Conservation (phyloP, 2,329 filamentous ascomycete genomes). For the Pseudogymnoascus sp. region DNA sequence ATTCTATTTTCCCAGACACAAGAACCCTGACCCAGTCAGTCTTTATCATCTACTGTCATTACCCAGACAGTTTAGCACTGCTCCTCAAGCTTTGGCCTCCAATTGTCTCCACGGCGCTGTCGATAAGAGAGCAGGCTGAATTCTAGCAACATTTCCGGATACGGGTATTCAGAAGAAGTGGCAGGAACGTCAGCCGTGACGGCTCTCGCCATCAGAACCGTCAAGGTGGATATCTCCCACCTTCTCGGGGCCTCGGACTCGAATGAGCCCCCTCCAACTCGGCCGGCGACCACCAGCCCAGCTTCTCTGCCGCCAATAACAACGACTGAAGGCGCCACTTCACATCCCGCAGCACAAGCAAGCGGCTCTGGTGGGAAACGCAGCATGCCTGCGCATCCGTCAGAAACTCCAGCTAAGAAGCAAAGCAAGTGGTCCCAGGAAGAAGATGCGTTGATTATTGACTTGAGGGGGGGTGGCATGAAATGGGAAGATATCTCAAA, state of each 20-base stretch:
- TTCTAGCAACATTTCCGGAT: slow-evolving; percentile 25
- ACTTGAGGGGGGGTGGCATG: slow-evolving; percentile 83
- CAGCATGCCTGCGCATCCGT: slow-evolving; percentile 46
- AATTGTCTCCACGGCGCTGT: slow-evolving; percentile 1
- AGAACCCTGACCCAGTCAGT: neutral
- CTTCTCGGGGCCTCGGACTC: slow-evolving; percentile 72
- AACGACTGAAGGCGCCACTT: slow-evolving; percentile 22
- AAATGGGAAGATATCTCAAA: slow-evolving; percentile 99
- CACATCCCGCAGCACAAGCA: slow-evolving; percentile 20
- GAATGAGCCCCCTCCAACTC: slow-evolving; percentile 53
- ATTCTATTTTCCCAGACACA: slow-evolving; percentile 7
- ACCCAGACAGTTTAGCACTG: neutral
- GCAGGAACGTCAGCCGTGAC: slow-evolving; percentile 25
- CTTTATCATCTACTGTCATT: neutral
- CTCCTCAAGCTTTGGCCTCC: neutral
- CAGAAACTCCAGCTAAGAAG: slow-evolving; percentile 74
- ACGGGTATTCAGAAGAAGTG: slow-evolving; percentile 6
- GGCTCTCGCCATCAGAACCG: slow-evolving; percentile 37
- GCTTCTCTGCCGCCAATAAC: slow-evolving; percentile 29
- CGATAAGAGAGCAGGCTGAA: slow-evolving; percentile 1
- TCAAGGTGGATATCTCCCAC: slow-evolving; percentile 91
- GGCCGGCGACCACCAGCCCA: slow-evolving; percentile 33
- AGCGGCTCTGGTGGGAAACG: slow-evolving; percentile 35
- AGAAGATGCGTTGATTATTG: slow-evolving; percentile 89
- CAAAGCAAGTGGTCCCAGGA: slow-evolving; percentile 95